phyloP scores from a whole-genome alignment of 352 stramenopile genomes.

The Phytophthora foliorum region DNA sequence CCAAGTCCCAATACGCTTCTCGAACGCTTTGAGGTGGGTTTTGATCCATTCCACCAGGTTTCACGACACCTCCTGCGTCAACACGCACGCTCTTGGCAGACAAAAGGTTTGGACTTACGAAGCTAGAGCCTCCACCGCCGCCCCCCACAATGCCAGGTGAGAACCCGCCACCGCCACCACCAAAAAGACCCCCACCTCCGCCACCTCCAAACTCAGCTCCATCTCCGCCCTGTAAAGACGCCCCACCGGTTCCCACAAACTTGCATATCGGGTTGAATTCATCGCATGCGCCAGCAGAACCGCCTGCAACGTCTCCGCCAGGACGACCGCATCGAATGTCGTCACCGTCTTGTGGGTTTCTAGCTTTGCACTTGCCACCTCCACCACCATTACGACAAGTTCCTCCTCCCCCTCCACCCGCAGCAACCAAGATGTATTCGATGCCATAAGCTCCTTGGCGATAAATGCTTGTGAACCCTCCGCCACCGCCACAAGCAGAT shows the following conservation, averaged over 20 bases:
- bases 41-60: conserved; percentile 62
- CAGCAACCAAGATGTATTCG: conserved; percentile 76
- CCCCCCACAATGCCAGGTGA: conserved; percentile 77
- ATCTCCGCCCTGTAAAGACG: conserved; percentile 67
- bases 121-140: conserved; percentile 73
- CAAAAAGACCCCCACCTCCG: conserved; percentile 70
- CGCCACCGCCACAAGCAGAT: conserved; percentile 69
- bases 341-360: conserved; percentile 42
- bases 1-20: conserved; percentile 66
- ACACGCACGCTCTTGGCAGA: conserved; percentile 57
- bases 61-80: conserved; percentile 38
- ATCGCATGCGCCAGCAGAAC: conserved; percentile 62
- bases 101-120: conserved; percentile 55
- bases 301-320: conserved; percentile 51
- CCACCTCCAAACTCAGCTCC: conserved; percentile 81
- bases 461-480: conserved; percentile 79
- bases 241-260: conserved; percentile 62
- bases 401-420: conserved; percentile 70
- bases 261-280: conserved; percentile 69
- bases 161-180: conserved; percentile 74
- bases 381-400: conserved; percentile 71
- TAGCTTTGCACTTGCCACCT: conserved; percentile 40
- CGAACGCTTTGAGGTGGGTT: conserved; percentile 62
- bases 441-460: conserved; percentile 69
- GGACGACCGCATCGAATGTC: conserved; percentile 63